Evolutionary conservation across 768 basidiomycete species (phyloP).

Genomic region (Leccinum uliginosum): DNA sequence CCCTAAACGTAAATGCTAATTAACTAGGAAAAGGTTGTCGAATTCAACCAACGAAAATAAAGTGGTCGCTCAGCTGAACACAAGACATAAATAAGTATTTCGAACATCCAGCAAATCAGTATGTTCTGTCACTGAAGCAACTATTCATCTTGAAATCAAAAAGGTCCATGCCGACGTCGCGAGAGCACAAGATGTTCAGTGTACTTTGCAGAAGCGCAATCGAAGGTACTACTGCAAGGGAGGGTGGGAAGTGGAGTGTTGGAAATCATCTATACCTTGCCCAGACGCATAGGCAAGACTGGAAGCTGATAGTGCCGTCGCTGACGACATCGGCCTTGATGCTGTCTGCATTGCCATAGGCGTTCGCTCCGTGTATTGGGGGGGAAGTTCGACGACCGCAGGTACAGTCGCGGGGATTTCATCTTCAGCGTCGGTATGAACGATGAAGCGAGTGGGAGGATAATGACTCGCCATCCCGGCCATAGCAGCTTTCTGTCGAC

Average conservation of each 20-base stretch:
- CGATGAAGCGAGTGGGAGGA: conserved; percentile 49
- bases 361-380: conserved; percentile 57
- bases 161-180: not conserved
- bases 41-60: conserved; percentile 4
- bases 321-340: conserved; percentile 14
- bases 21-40: not conserved
- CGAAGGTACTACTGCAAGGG: conserved; percentile 9
- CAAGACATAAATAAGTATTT: conserved; percentile 10
- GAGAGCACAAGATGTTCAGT: not conserved
- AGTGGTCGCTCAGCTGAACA: conserved; percentile 1
- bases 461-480: conserved; percentile 42
- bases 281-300: conserved; percentile 12
- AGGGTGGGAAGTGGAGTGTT: conserved; percentile 2
- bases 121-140: not conserved
- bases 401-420: conserved; percentile 38
- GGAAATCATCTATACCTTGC: conserved; percentile 3
- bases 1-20: not conserved
- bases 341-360: conserved; percentile 2
- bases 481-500: conserved; percentile 52
- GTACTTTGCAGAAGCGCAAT: not conserved
- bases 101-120: conserved; percentile 1
- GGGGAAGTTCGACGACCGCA: conserved; percentile 70
- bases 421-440: conserved; percentile 71
- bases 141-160: not conserved
- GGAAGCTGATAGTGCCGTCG: conserved; percentile 3